Evolutionary conservation across 2,329 filamentous ascomycete species (phyloP).

Genomic region (Fusarium chuoi): DNA sequence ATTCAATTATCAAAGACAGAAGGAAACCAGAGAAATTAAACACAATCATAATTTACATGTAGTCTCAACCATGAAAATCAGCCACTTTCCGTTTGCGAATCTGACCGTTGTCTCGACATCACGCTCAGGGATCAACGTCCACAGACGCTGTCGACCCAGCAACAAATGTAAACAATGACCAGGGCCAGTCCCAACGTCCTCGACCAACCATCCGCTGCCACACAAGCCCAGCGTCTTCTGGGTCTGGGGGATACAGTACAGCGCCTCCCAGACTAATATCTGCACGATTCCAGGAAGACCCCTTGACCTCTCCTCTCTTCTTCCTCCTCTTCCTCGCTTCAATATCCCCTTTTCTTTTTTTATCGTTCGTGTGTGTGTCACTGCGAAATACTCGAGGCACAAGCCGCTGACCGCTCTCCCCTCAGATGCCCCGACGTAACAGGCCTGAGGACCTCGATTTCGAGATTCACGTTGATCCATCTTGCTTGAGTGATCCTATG

Average conservation of each 20-base stretch:
- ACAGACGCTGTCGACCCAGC: slow-evolving; percentile 45
- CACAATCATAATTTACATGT: neutral
- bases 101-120: slow-evolving; percentile 28
- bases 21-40: neutral
- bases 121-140: slow-evolving; percentile 15
- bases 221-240: slow-evolving; percentile 22
- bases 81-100: slow-evolving; percentile 22
- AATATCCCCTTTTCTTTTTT: slow-evolving; percentile 16
- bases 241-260: neutral
- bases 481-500: slow-evolving; percentile 55
- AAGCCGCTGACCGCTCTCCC: slow-evolving; percentile 9
- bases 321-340: slow-evolving; percentile 16
- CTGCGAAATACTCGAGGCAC: slow-evolving; percentile 15
- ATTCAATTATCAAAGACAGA: slow-evolving; percentile 6
- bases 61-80: neutral
- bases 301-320: slow-evolving; percentile 2
- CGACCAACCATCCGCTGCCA: slow-evolving; percentile 48
- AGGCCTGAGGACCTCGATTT: slow-evolving; percentile 55
- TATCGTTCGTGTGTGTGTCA: slow-evolving; percentile 29
- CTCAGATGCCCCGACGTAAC: slow-evolving; percentile 45
- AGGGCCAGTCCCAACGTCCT: slow-evolving; percentile 32
- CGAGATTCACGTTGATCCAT: slow-evolving; percentile 60
- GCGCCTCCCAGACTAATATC: slow-evolving; percentile 28
- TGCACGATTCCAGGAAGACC: slow-evolving; percentile 40
- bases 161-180: slow-evolving; percentile 51